Conservation (phyloP, 768 basidiomycete species). For the Cyclocybe aegerita region DNA sequence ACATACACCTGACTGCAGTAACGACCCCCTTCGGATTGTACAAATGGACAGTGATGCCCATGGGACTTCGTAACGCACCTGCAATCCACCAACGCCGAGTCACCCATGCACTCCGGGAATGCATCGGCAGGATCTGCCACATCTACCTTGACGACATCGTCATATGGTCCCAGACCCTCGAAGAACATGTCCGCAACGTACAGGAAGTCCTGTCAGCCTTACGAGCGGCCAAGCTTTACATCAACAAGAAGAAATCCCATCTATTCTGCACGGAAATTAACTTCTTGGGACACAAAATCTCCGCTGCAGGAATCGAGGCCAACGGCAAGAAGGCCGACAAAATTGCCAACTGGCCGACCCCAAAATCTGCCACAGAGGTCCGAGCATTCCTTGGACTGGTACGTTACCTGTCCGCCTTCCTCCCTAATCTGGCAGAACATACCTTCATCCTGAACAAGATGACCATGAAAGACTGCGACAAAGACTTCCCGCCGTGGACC, state of each 20-base stretch:
- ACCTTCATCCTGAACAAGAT: background rate
- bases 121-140: too few relatives aligned
- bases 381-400: conserved; percentile 14
- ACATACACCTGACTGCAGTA: too few relatives aligned
- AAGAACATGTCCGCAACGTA: too few relatives aligned
- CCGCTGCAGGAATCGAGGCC: conserved; percentile 29
- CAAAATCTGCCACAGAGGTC: conserved; percentile 10
- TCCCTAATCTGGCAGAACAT: conserved; percentile 9
- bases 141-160: too few relatives aligned
- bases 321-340: conserved; percentile 17
- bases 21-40: too few relatives aligned
- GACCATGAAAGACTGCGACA: conserved; percentile 1
- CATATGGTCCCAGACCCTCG: too few relatives aligned
- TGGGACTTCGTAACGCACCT: too few relatives aligned
- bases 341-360: conserved; percentile 27
- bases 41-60: too few relatives aligned
- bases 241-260: conserved; percentile 14
- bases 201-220: too few relatives aligned
- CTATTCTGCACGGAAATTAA: conserved; percentile 22
- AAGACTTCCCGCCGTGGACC: conserved; percentile 9
- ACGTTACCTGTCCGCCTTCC: conserved; percentile 12
- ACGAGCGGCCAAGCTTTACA: too few relatives aligned
- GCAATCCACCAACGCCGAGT: too few relatives aligned
- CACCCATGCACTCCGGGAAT: too few relatives aligned
- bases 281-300: conserved; percentile 33